Evolutionary conservation across 2,329 filamentous ascomycete species (phyloP), one percentile per base, ranked within the genome.

Genomic region (Pyricularia pennisetigena): DNA sequence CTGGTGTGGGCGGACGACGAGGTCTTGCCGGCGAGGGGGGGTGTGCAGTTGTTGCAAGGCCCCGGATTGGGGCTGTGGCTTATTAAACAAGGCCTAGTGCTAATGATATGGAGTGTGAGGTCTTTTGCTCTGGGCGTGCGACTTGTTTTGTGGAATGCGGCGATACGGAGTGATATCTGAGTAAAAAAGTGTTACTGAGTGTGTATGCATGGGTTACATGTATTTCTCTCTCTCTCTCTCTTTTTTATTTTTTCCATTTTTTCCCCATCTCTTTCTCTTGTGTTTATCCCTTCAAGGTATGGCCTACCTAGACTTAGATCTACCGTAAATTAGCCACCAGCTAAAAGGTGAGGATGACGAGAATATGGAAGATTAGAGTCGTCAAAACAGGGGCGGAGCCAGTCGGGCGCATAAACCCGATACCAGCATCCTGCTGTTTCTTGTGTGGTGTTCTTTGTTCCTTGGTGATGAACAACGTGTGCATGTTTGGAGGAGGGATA

Each of bases 1-100:
- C 35, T 28, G 49, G 28, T 67, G 29, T 67, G 41, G 49, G 54
- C 23, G 49, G 49, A 35, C 16, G 65, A 61, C 30, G 65, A 59
- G 28, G 65, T 67, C 65, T 65, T 67, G 54, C 29, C 49, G 28
- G 65, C 65, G 24, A 23, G 64, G 64, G 49, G 64, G 64, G 35
- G 35, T 54, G 35, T 26, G 64, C 26, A 23, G 57, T 61, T 61
- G 57, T 61, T 23, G n/a, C 57, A 61, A 61, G 57, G 57, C 57
- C 57, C 57, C 12, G 57, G 57, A 61, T 61, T 61, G 57, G 57
- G 23, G n/a, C 9, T 61, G 9, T 61, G 57, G 57, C 57, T 61
- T 61, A 24, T 61, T 61, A 26, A 24, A 23, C 57, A 24, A 26
- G 57, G 57, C 20, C 41, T 49, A 49, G 41, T 49, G 41, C 41